These are phyloP conservation scores for Diplotaxis tenuifolia DNA, from an alignment of 345 rosid genomes.

Conservation along the genomic window DNA sequence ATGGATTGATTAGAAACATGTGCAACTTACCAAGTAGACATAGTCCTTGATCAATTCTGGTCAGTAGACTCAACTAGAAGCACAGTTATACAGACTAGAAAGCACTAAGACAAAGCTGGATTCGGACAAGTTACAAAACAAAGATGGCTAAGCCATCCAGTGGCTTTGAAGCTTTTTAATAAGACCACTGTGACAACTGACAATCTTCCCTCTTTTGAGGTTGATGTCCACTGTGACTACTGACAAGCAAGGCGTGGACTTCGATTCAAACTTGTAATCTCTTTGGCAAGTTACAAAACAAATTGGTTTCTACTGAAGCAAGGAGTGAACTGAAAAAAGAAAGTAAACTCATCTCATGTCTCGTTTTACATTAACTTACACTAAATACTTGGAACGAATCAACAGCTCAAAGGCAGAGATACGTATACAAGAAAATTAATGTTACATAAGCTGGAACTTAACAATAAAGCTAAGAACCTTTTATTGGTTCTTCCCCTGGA, in stretches of 20 bases:
- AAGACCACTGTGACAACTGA: slow-evolving; percentile 6
- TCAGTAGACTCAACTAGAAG: background rate
- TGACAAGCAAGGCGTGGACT: too few species aligned
- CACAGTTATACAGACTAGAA: background rate
- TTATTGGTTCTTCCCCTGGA: slow-evolving; percentile 79
- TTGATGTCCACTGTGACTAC: too few species aligned
- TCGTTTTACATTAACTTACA: slow-evolving; percentile 21
- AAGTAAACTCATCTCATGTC: background rate
- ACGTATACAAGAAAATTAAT: background rate
- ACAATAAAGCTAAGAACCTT: slow-evolving; percentile 40
- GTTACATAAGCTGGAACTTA: slow-evolving; percentile 11
- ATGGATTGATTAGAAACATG: background rate
- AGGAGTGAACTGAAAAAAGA: background rate
- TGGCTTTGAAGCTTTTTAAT: background rate
- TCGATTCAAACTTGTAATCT: slow-evolving; percentile 1
- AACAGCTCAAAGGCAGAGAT: slow-evolving; percentile 5
- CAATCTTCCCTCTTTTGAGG: too few species aligned
- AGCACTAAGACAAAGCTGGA: background rate
- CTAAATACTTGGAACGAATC: slow-evolving; percentile 7
- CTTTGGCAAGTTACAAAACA: background rate
- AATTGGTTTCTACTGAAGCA: background rate
- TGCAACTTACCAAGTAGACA: background rate
- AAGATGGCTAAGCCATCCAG: too few species aligned
- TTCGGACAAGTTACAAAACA: background rate
- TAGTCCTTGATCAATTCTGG: background rate